These are phyloP conservation scores for Ceratocystis papillata DNA, from an alignment of 2,329 filamentous ascomycete genomes.

Conservation along the genomic window DNA sequence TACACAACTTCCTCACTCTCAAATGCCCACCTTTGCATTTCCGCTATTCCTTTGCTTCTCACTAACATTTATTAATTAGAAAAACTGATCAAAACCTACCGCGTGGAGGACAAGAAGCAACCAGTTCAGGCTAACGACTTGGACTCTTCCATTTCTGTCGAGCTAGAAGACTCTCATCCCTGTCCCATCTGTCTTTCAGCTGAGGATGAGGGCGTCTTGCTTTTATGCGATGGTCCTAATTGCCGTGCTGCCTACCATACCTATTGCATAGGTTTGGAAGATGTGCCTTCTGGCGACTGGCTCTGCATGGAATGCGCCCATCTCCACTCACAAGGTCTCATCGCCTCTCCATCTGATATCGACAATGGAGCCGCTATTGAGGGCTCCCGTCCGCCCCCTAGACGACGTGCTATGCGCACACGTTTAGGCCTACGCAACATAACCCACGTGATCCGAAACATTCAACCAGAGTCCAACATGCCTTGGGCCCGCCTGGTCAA, in stretches of 20 bases:
- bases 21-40: not conserved
- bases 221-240: constrained; percentile 64
- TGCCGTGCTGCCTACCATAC: constrained; percentile 87
- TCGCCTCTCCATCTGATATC: not conserved
- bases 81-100: constrained; percentile 46
- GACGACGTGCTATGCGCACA: constrained; percentile 31
- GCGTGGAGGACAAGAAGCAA: constrained; percentile 76
- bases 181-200: constrained; percentile 76
- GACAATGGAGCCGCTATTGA: constrained; percentile 20
- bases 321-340: constrained; percentile 32
- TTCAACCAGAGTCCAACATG: constrained; percentile 41
- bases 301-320: constrained; percentile 77
- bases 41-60: not conserved
- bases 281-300: constrained; percentile 68
- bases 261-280: constrained; percentile 75
- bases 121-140: not conserved
- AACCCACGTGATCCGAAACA: constrained; percentile 31
- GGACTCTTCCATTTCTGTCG: constrained; percentile 77
- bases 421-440: constrained; percentile 30
- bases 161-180: constrained; percentile 57
- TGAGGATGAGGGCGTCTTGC: constrained; percentile 72
- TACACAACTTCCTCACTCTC: not conserved
- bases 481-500: constrained; percentile 61
- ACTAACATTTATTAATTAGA: constrained; percentile 34
- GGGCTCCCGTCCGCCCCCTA: constrained; percentile 31